Conservation (phyloP, 768 basidiomycete species). For the Chiua virens region DNA sequence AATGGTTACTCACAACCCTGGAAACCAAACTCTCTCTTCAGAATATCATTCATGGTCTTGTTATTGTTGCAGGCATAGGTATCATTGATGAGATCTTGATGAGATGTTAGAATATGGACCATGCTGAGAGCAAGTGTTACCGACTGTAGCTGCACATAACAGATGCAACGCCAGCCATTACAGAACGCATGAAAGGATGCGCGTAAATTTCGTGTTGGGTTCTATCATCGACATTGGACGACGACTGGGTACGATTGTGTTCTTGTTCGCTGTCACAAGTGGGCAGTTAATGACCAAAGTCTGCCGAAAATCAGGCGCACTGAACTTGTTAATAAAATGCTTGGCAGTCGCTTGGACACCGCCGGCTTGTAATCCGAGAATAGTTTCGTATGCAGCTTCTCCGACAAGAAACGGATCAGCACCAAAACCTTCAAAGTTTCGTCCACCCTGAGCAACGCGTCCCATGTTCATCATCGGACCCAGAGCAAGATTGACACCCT, state of each 20-base stretch:
- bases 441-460: constrained; percentile 71
- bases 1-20: constrained; percentile 48
- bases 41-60: constrained; percentile 55
- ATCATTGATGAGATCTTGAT: constrained; percentile 51
- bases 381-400: constrained; percentile 73
- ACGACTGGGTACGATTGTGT: constrained; percentile 30
- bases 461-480: constrained; percentile 89
- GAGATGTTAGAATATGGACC: neutral
- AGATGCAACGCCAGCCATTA: constrained; percentile 63
- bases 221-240: constrained; percentile 41
- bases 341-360: constrained; percentile 90
- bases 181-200: constrained; percentile 56
- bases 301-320: constrained; percentile 18
- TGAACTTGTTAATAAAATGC: constrained; percentile 71
- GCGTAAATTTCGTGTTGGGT: constrained; percentile 58
- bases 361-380: constrained; percentile 75
- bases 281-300: neutral
- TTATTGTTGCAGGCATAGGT: constrained; percentile 67
- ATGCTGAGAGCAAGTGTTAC: neutral
- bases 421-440: constrained; percentile 97
- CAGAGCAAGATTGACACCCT: constrained; percentile 82
- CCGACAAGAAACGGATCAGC: constrained; percentile 88
- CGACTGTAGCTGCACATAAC: constrained; percentile 66
- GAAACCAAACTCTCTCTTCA: constrained; percentile 68
- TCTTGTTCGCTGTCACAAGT: constrained; percentile 35